Percentiles rank a stretch among this genome's conserved stretches.
phyloP scores from a whole-genome alignment of 306 rosid species.

The Comarum palustre region DNA sequence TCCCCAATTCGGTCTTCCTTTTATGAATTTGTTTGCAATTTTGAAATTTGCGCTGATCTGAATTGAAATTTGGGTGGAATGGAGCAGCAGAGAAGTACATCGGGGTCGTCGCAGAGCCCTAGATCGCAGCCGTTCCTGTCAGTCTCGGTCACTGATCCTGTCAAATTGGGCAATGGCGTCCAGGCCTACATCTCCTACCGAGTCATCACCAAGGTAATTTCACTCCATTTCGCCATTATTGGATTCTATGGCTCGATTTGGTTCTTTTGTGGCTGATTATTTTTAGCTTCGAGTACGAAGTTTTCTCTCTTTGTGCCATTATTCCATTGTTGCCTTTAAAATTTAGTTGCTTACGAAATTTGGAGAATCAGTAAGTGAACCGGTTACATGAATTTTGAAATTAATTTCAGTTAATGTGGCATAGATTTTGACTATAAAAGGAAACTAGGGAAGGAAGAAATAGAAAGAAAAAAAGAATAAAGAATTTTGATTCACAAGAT shows the following conservation, averaged over 20 bases:
- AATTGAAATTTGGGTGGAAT: constrained; percentile 12
- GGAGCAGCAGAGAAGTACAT: constrained; percentile 69
- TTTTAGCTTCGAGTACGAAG: background rate
- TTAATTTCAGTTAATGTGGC: background rate
- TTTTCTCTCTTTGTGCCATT: background rate
- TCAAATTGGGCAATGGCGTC: constrained; percentile 97
- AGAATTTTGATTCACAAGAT: background rate
- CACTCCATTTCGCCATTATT: background rate
- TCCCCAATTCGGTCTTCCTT: background rate
- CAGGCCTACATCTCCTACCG: constrained; percentile 95
- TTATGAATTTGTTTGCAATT: background rate
- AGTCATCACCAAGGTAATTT: constrained; percentile 74
- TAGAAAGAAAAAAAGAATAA: background rate
- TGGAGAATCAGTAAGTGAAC: background rate
- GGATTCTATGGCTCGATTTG: background rate
- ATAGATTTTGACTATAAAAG: background rate
- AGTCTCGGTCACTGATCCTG: constrained; percentile 89
- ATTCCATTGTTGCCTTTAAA: background rate
- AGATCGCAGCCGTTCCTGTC: constrained; percentile 87
- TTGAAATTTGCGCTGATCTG: background rate
- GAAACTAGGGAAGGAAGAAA: background rate
- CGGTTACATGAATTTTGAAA: background rate
- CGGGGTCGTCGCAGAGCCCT: constrained; percentile 81
- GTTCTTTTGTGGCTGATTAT: background rate
- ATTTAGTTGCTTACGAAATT: too few species aligned